Evolutionary conservation across 2,329 filamentous ascomycete genomes (phyloP), one percentile per base, ranked within the genome.

Genomic region (Domatiomyces globalis): DNA sequence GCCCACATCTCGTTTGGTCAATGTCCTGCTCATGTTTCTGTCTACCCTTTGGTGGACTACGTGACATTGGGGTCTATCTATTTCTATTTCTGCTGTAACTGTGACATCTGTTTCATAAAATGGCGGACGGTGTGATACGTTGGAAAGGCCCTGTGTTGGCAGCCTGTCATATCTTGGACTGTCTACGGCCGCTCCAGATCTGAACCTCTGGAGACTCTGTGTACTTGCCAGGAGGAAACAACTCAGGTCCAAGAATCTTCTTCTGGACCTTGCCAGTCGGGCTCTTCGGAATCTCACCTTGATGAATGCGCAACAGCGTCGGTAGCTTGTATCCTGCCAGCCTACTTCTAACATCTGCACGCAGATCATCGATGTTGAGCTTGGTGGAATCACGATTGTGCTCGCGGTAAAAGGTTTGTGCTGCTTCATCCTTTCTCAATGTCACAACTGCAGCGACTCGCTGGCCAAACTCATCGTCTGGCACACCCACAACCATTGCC

Each of bases 211-310:
- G 51, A 27, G 61, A 52, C 1, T 59, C 51, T 7, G 42, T 43
- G 53, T 65, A 67, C 39, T 61, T 59, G 1, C 45, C 15, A 0
- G 66, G 63, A 29, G 56, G 56, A 49, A 73, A 72, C 61, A 64
- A 69, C 29, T 57, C 53, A 8, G 67, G 67, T 0, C 69, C 66
- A n/a, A 71, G 57, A 2, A 66, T 58, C 59, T 73, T 74, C 63
- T 76, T 76, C 51, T 71, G 66, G n/a, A 76, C 70, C 59, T 76
- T 76, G 0, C 71, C 71, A 0, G 71, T 75, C 0, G 61, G 67
- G 19, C 67, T 70, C 58, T 75, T 75, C 2, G 72, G 72, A 39
- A 75, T 59, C 58, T 75, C 73, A 4, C 64, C 66, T 27, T 68
- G 61, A 4, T 71, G 61, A 22, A 75, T 60, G 5, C 69, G 61